Base-by-base conservation (phyloP, 208 protist species). In the Phytomonas sp. region DNA sequence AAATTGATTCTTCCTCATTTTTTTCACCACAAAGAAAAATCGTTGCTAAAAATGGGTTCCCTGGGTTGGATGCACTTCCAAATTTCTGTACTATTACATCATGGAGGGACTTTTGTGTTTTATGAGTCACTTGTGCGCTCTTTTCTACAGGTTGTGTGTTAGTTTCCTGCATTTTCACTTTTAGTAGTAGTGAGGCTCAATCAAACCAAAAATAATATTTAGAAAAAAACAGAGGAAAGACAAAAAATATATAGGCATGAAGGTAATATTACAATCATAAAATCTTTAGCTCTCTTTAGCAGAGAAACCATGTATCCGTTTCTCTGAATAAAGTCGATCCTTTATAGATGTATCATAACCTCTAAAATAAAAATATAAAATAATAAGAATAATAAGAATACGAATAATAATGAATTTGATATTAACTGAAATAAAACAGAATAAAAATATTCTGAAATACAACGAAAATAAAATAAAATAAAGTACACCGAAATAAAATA, bases 1-100 rank as follows among this genome's bases (percentile, higher is more conserved):
- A 62, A 34, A 23, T 34, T 43, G 17, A n/a, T 34, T 30, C 56
- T 11, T 60, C 28, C 2, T 36, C 17, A 0, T 53, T 13, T 63
- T 68, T 36, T 66, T 73, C 37, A 46, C 28, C 70, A 73, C 70
- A 73, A 36, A 26, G 61, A 29, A n/a, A 68, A 32, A 59, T 34
- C 4, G 29, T 40, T 70, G n/a, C 36, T 64, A 67, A n/a, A 68
- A 68, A 68, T 43, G 70, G 70, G 17, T 73, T 29, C 5, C 43
- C 70, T 6, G 70, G 36, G n/a, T 66, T 26, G 23, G 63, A 51
- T 30, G 9, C 28, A 2, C 4, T 53, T 33, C 62, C 36, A 40
- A 64, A 66, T 11, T 56, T 29, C 11, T 69, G 53, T 2, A 36
- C 6, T n/a, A 73, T 9, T 9, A 73, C 70, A 68, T 73, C 70